These are phyloP conservation scores for Balamuthia mandrillaris DNA, from an alignment of 208 protist genomes.

Conservation along the genomic window DNA sequence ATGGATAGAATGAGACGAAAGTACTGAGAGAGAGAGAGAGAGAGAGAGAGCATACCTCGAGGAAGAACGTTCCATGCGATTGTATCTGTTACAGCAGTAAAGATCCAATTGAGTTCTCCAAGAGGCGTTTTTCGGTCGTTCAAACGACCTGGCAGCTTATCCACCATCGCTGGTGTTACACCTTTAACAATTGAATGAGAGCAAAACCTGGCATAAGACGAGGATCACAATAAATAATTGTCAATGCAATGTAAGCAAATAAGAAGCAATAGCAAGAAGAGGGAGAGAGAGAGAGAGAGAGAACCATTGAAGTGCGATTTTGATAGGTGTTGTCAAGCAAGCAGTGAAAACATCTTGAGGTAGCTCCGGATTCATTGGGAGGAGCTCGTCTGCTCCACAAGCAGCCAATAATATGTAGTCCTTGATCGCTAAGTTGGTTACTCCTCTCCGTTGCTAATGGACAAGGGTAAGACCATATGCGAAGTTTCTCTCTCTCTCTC, in stretches of 20 bases:
- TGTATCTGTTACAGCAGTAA: slow-evolving; percentile 97
- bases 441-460: too few relatives aligned
- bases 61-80: slow-evolving; percentile 95
- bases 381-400: slow-evolving; percentile 84
- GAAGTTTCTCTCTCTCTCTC: too few relatives aligned
- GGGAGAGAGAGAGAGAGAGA: slow-evolving; percentile 36
- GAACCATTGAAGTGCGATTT: slow-evolving; percentile 92
- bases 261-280: too few relatives aligned
- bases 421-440: slow-evolving; percentile 33
- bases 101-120: slow-evolving; percentile 97
- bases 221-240: too few relatives aligned
- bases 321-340: slow-evolving; percentile 97
- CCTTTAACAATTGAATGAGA: neutral
- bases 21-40: neutral
- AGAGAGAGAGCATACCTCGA: slow-evolving; percentile 35
- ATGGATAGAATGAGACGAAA: neutral
- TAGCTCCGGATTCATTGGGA: slow-evolving; percentile 89
- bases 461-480: too few relatives aligned
- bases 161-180: slow-evolving; percentile 53
- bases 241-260: too few relatives aligned
- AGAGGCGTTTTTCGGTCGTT: slow-evolving; percentile 83
- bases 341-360: slow-evolving; percentile 97
- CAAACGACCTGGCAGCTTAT: slow-evolving; percentile 68
- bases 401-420: slow-evolving; percentile 93
- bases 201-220: too few relatives aligned